Evolutionary conservation across 116 monocot genomes (phyloP).

Genomic region (Dioscorea cayenensis): DNA sequence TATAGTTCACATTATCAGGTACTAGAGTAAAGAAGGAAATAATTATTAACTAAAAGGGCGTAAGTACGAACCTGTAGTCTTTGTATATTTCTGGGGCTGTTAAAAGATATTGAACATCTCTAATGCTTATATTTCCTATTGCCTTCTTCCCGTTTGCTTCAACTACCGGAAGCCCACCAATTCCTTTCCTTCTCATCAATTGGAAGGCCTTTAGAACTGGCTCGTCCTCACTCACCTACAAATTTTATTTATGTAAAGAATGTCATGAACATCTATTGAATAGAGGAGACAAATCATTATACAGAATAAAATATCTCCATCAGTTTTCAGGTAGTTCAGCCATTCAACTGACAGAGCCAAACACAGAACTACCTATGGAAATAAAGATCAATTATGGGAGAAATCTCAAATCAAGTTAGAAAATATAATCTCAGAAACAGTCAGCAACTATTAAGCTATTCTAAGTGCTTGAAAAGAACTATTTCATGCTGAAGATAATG

Average conservation of each 20-base stretch:
- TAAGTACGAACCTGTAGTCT: conserved; percentile 52
- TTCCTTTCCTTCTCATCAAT: conserved; percentile 57
- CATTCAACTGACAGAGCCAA: no score
- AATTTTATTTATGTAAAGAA: not conserved
- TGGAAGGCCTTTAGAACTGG: conserved; percentile 83
- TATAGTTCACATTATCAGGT: no score
- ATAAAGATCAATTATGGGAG: no score
- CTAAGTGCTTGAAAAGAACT: no score
- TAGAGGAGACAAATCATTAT: not conserved
- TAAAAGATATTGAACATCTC: conserved; percentile 93
- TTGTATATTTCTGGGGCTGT: conserved; percentile 75
- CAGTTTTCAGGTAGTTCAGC: no score
- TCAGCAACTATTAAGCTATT: no score
- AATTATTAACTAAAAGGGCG: not conserved
- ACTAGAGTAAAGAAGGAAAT: no score
- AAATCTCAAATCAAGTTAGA: no score
- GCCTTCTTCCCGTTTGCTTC: conserved; percentile 58
- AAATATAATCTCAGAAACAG: no score
- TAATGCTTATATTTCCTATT: conserved; percentile 86
- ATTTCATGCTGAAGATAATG: no score
- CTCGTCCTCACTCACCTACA: conserved; percentile 73
- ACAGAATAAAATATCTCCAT: no score
- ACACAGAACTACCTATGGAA: no score
- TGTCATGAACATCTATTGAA: not conserved
- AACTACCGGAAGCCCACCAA: conserved; percentile 85